Conservation (phyloP, 352 stramenopile genomes). For the Phytophthora litchii region DNA sequence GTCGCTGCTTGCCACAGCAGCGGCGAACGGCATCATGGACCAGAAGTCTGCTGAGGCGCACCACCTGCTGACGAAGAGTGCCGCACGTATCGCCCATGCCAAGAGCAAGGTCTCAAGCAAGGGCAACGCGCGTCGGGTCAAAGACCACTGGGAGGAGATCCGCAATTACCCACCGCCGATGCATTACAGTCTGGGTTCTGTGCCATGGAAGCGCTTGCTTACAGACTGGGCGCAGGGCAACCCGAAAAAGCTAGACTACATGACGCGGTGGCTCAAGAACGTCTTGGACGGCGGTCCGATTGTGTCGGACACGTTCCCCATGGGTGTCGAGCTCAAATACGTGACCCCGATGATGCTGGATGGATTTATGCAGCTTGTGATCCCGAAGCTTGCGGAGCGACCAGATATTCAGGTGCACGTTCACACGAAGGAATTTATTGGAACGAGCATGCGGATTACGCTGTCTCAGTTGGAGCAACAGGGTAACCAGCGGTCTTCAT, state of each 20-base stretch:
- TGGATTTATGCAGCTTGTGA: conserved; percentile 90
- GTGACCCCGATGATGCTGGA: conserved; percentile 92
- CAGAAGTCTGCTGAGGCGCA: conserved; percentile 68
- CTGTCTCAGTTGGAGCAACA: conserved; percentile 64
- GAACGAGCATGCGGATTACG: conserved; percentile 90
- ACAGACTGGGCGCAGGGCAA: conserved; percentile 90
- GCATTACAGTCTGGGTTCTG: conserved; percentile 84
- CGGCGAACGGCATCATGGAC: conserved; percentile 48
- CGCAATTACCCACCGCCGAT: conserved; percentile 82
- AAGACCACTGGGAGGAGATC: conserved; percentile 91
- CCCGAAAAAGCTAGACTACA: conserved; percentile 91
- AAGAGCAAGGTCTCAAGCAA: conserved; percentile 75
- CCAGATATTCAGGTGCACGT: conserved; percentile 88
- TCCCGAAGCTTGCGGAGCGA: conserved; percentile 85
- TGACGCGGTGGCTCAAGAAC: conserved; percentile 90
- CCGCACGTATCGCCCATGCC: conserved; percentile 62
- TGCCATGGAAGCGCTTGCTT: conserved; percentile 86
- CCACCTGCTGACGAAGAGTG: conserved; percentile 76
- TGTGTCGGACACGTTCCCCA: conserved; percentile 87
- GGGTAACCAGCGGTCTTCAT: conserved; percentile 5
- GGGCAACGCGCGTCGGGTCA: conserved; percentile 81
- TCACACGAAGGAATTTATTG: conserved; percentile 91
- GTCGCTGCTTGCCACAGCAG: conserved; percentile 38
- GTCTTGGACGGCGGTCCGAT: conserved; percentile 85
- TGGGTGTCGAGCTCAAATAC: conserved; percentile 90